Percentiles rank a stretch among this genome's conserved stretches.
These are phyloP conservation scores for Pseudogymnoascus destructans DNA, from an alignment of 2,329 filamentous ascomycete genomes.

Conservation along the genomic window DNA sequence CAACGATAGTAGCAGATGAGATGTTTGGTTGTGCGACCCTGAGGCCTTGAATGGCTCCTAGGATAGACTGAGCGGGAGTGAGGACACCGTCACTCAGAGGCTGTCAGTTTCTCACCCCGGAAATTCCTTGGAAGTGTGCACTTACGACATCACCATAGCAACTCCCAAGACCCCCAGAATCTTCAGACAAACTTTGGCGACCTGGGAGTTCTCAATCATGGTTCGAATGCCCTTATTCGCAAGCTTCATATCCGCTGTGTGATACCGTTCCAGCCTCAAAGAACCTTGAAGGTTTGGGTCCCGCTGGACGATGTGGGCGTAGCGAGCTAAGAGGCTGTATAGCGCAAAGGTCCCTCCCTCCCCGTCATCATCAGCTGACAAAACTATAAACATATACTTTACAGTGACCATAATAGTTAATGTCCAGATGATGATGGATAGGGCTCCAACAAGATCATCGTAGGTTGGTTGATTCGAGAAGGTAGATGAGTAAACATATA, in stretches of 20 bases:
- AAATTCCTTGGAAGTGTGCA: slow-evolving; percentile 16
- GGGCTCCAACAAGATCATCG: slow-evolving; percentile 47
- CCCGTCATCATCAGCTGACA: slow-evolving; percentile 56
- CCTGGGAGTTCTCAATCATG: slow-evolving; percentile 42
- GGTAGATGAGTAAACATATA: slow-evolving; percentile 59
- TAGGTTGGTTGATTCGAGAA: slow-evolving; percentile 43
- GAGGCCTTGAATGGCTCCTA: slow-evolving; percentile 54
- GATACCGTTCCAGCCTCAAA: slow-evolving; percentile 45
- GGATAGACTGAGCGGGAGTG: slow-evolving; percentile 56
- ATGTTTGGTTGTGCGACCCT: slow-evolving; percentile 45
- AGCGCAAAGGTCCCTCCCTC: slow-evolving; percentile 58
- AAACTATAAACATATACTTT: slow-evolving; percentile 55
- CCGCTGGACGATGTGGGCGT: slow-evolving; percentile 44
- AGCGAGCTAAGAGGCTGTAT: slow-evolving; percentile 50
- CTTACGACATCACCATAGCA: slow-evolving; percentile 45
- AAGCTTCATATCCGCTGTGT: slow-evolving; percentile 41
- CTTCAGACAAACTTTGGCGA: slow-evolving; percentile 42
- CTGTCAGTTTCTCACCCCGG: slow-evolving; percentile 11
- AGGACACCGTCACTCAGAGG: slow-evolving; percentile 42
- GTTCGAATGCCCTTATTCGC: slow-evolving; percentile 40
- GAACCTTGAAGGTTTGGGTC: slow-evolving; percentile 44
- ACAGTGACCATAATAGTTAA: slow-evolving; percentile 55
- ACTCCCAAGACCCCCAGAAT: slow-evolving; percentile 52
- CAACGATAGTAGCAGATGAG: slow-evolving; percentile 39
- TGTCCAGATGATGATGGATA: slow-evolving; percentile 58